Evolutionary conservation across 2,329 filamentous ascomycete species (phyloP), one percentile per base, ranked within the genome.

Genomic region (Paraphaeosphaeria sporulosa): DNA sequence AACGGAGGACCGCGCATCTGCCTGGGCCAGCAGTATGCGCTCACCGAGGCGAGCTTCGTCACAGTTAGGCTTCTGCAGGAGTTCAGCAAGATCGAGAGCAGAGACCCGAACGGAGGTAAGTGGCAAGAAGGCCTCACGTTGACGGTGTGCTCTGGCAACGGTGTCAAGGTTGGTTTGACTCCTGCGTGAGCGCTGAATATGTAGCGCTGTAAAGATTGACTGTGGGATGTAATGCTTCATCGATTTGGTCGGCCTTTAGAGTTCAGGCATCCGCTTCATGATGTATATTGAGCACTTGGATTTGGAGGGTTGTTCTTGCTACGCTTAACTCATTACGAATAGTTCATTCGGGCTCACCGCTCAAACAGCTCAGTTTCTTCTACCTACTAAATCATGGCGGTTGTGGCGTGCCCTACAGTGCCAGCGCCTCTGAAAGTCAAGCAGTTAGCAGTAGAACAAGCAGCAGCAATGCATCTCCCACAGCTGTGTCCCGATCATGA

Each of bases 1-100:
- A 79, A 79, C 51, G 76, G 76, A 38, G 76, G 76, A 1, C 76
- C 76, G 25, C 63, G 76, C 4, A 75, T 78, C 50, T 79, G 76
- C 52, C 61, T 79, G 9, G 76, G 76, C 10, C 75, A 76, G 62
- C 73, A 77, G 44, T 77, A 77, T 55, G 75, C 74, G 27, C 62
- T 76, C 6, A 75, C 73, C 1, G 75, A 77, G 54, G 75, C 75
- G 6, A 61, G 71, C 43, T 77, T 74, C 52, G 71, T 76, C 23
- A 73, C 72, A 4, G 69, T 69, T 4, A 62, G 75, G 21, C 32
- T 77, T 27, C 65, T 72, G 44, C 74, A 76, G 56, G 67, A 72
- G 59, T 76, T 76, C 62, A 60, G 57, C 40, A 55, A 55, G 38
- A 62, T 76, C 44, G 75, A 76, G 60, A 68, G 64, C 27, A 64